Conservation (phyloP, 2,329 filamentous ascomycete species). For the Lachnellula suecica region DNA sequence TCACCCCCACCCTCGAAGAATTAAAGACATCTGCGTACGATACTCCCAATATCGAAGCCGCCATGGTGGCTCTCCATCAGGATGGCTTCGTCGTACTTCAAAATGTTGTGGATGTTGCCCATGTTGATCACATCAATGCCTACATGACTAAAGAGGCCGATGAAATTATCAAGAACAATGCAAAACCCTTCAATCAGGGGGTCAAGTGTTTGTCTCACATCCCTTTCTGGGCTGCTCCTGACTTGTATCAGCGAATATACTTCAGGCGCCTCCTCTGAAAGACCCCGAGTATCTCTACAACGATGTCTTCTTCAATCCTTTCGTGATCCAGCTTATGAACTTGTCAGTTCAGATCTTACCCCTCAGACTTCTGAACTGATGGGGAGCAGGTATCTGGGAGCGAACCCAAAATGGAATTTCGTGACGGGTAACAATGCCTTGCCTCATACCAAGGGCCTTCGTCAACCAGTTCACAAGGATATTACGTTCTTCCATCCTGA, state of each 20-base stretch:
- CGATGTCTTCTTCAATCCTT: constrained; percentile 42
- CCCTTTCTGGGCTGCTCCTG: background rate
- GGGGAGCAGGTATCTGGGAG: constrained; percentile 39
- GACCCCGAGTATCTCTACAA: constrained; percentile 34
- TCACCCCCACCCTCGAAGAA: constrained; percentile 26
- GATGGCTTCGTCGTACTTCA: constrained; percentile 39
- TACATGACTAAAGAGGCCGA: constrained; percentile 38
- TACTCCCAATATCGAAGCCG: constrained; percentile 32
- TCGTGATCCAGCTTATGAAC: constrained; percentile 40
- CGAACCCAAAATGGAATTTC: constrained; percentile 40
- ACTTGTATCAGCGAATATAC: constrained; percentile 36
- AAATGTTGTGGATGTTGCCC: constrained; percentile 34
- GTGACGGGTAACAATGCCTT: constrained; percentile 41
- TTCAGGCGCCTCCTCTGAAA: constrained; percentile 38
- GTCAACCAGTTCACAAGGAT: constrained; percentile 41
- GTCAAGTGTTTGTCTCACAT: constrained; percentile 30
- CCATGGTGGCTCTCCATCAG: constrained; percentile 36
- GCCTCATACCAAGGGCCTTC: constrained; percentile 35
- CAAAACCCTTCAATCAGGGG: constrained; percentile 36
- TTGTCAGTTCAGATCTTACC: constrained; percentile 23
- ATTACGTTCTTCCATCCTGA: constrained; percentile 36
- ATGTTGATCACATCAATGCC: constrained; percentile 35
- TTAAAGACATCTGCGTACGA: constrained; percentile 26
- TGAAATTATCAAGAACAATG: constrained; percentile 27
- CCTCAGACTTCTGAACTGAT: background rate